These are phyloP conservation scores for Leishmania lainsoni DNA, from an alignment of 208 protist genomes.

Conservation along the genomic window DNA sequence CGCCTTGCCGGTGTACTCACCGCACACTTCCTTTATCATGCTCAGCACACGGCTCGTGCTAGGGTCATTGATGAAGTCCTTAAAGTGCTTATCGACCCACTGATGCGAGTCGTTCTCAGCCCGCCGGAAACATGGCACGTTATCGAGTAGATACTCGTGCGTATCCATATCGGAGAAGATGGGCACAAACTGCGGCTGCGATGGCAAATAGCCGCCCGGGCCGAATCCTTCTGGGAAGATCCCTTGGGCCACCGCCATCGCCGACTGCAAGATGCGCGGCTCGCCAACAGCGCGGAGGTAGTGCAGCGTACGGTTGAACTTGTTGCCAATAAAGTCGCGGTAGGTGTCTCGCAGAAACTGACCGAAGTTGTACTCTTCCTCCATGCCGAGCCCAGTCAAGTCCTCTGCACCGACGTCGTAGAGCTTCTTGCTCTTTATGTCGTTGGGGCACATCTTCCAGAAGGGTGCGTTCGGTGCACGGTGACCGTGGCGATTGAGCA, in stretches of 20 bases:
- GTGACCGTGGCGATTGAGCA: slow-evolving; percentile 83
- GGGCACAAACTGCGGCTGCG: slow-evolving; percentile 79
- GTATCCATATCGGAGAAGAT: slow-evolving; percentile 89
- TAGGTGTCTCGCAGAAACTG: slow-evolving; percentile 64
- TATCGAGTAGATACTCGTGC: slow-evolving; percentile 86
- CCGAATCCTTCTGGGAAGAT: slow-evolving; percentile 84
- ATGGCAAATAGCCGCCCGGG: slow-evolving; percentile 67
- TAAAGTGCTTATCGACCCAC: slow-evolving; percentile 58
- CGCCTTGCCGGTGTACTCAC: slow-evolving; percentile 30
- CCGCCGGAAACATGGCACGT: slow-evolving; percentile 84
- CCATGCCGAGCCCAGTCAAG: slow-evolving; percentile 72
- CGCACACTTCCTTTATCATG: slow-evolving; percentile 65
- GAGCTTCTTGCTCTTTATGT: slow-evolving; percentile 42
- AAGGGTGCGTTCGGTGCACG: slow-evolving; percentile 79
- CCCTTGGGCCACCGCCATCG: slow-evolving; percentile 73
- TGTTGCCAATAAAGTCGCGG: slow-evolving; percentile 57
- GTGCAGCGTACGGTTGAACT: slow-evolving; percentile 78
- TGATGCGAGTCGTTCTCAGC: slow-evolving; percentile 67
- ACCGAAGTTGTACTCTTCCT: slow-evolving; percentile 82
- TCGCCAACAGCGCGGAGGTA: slow-evolving; percentile 87
- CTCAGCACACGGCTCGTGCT: slow-evolving; percentile 43
- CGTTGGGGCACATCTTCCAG: slow-evolving; percentile 76
- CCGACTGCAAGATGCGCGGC: slow-evolving; percentile 82
- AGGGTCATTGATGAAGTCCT: slow-evolving; percentile 44
- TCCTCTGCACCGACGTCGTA: slow-evolving; percentile 78